These are phyloP conservation scores for Rhizopogon roseolus DNA, from an alignment of 768 basidiomycete species.

Conservation along the genomic window DNA sequence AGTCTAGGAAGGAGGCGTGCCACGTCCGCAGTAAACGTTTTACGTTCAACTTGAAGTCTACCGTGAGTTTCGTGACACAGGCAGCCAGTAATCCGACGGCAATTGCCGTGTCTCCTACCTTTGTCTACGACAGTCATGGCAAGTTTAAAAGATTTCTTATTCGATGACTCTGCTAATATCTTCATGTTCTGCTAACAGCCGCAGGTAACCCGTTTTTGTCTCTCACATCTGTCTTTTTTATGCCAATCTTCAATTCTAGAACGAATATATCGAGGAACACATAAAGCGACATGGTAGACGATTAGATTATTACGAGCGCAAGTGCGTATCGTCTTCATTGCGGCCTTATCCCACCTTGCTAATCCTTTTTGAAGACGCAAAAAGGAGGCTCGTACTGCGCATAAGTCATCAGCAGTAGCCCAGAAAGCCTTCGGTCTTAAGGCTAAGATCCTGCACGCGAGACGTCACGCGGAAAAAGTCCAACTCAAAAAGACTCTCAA, in stretches of 20 bases:
- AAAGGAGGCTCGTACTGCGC: constrained; percentile 71
- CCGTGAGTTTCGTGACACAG: neutral
- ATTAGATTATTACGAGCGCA: constrained; percentile 93
- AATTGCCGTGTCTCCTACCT: constrained; percentile 17
- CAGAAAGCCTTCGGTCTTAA: constrained; percentile 96
- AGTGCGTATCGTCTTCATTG: constrained; percentile 45
- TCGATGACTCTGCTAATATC: constrained; percentile 9
- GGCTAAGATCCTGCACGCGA: constrained; percentile 96
- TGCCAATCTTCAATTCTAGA: constrained; percentile 42
- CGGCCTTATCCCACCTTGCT: neutral
- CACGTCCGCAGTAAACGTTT: constrained; percentile 4
- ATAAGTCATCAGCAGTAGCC: constrained; percentile 74
- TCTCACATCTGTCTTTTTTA: neutral
- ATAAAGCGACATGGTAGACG: constrained; percentile 96
- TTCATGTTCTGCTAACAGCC: constrained; percentile 37
- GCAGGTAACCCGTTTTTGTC: constrained; percentile 42
- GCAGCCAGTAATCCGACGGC: constrained; percentile 9
- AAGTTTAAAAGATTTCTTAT: constrained; percentile 7
- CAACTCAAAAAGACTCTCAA: constrained; percentile 99
- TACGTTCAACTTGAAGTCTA: constrained; percentile 10
- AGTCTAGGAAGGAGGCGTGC: neutral
- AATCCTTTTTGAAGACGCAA: constrained; percentile 54
- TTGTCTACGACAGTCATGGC: constrained; percentile 17
- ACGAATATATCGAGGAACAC: constrained; percentile 99
- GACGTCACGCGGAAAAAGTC: constrained; percentile 95